phyloP scores from a whole-genome alignment of 108 stramenopile genomes.

The Pseudonitzschia multistriata region DNA sequence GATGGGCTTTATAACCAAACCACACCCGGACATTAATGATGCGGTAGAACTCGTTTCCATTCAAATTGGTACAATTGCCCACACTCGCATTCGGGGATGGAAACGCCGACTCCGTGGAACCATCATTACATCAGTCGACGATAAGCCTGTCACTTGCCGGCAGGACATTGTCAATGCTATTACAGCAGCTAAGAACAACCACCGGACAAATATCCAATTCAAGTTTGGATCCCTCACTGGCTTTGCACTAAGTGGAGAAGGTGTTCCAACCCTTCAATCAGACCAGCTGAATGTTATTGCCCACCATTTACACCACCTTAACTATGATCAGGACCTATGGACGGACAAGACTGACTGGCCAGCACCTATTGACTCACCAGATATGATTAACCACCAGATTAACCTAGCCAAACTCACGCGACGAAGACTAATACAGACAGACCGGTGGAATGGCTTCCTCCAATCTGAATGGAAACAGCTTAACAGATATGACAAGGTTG shows the following conservation, averaged over 20 bases:
- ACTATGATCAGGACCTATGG: conserved; percentile 1
- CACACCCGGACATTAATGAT: background rate
- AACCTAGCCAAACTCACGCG: background rate
- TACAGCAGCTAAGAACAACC: background rate
- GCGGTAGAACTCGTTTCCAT: background rate
- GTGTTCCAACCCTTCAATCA: background rate
- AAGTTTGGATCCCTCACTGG: background rate
- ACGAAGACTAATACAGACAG: background rate
- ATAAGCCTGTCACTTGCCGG: background rate
- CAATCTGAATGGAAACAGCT: too few species aligned
- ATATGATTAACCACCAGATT: background rate
- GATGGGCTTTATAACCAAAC: background rate
- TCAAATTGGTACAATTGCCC: background rate
- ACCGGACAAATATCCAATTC: background rate
- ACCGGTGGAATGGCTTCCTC: background rate
- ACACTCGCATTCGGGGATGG: background rate
- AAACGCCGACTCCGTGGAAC: conserved; percentile 11
- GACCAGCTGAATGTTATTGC: conserved; percentile 20
- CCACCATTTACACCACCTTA: background rate
- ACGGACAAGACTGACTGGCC: background rate
- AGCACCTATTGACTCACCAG: background rate
- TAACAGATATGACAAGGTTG: background rate
- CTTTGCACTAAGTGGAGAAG: conserved; percentile 10
- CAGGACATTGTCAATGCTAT: background rate
- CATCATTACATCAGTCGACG: background rate